Evolutionary conservation across 306 rosid genomes (phyloP).

Genomic region (Crotalaria pallida): DNA sequence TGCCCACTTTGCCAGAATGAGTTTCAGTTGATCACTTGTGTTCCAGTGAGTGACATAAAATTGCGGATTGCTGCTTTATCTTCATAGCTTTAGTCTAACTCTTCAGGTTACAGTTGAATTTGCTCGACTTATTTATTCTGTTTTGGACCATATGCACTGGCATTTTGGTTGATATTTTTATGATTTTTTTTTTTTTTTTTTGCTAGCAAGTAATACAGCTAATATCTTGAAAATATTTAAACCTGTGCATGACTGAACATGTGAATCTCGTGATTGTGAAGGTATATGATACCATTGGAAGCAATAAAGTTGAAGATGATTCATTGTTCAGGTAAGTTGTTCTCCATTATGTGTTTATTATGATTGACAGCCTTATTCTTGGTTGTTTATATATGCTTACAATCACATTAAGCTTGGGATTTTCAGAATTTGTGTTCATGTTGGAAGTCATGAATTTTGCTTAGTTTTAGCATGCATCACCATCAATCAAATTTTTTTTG

Average conservation of each 20-base stretch:
- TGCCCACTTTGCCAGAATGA: conserved; percentile 99
- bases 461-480: neutral
- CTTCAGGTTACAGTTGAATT: conserved; percentile 29
- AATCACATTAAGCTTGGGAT: conserved; percentile 13
- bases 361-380: neutral
- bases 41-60: conserved; percentile 81
- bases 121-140: conserved; percentile 15
- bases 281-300: conserved; percentile 94
- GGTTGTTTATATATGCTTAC: conserved; percentile 7
- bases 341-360: conserved; percentile 5
- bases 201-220: conserved; percentile 15
- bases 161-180: neutral
- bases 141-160: conserved; percentile 12
- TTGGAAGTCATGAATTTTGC: conserved; percentile 10
- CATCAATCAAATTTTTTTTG: neutral
- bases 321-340: conserved; percentile 46
- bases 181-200: neutral
- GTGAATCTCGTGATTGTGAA: conserved; percentile 38
- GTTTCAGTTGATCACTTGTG: conserved; percentile 92
- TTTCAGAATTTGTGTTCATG: neutral
- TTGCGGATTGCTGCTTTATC: conserved; percentile 30
- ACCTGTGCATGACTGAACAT: conserved; percentile 25
- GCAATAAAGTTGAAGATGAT: conserved; percentile 79
- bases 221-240: conserved; percentile 14
- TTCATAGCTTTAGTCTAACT: conserved; percentile 19